Conservation (phyloP, 2,329 filamentous ascomycete genomes). For the Teratosphaeria gauchensis region DNA sequence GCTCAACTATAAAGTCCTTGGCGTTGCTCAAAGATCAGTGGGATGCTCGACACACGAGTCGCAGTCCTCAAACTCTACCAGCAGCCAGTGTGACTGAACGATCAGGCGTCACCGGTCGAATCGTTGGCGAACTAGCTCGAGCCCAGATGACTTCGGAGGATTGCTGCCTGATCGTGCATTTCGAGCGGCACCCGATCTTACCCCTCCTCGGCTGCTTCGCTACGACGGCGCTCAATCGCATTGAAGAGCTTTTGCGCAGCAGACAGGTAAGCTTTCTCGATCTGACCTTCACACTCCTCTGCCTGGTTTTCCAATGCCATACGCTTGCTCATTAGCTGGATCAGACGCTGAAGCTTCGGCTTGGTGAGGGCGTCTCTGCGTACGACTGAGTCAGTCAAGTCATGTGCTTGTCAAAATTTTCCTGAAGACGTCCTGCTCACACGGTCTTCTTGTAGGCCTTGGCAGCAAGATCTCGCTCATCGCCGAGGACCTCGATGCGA, state of each 20-base stretch:
- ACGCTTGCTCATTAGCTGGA: slow-evolving; percentile 12
- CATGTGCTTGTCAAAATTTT: not conserved
- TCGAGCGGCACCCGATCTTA: not conserved
- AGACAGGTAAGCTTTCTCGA: slow-evolving; percentile 7
- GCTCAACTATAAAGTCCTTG: not conserved
- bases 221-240: slow-evolving; percentile 10
- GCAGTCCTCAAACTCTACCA: not conserved
- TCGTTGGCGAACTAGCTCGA: too few species aligned
- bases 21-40: not conserved
- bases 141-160: not conserved
- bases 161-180: not conserved
- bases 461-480: not conserved
- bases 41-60: not conserved
- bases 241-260: slow-evolving; percentile 11
- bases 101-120: too few species aligned
- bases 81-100: too few species aligned
- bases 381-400: not conserved
- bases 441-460: not conserved
- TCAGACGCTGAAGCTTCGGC: slow-evolving; percentile 15
- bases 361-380: slow-evolving; percentile 3
- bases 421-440: not conserved
- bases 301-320: slow-evolving; percentile 9
- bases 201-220: not conserved
- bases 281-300: slow-evolving; percentile 3
- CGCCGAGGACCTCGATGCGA: not conserved